Evolutionary conservation across 2,329 filamentous ascomycete genomes (phyloP).

Genomic region (Ophiobolus disseminans): DNA sequence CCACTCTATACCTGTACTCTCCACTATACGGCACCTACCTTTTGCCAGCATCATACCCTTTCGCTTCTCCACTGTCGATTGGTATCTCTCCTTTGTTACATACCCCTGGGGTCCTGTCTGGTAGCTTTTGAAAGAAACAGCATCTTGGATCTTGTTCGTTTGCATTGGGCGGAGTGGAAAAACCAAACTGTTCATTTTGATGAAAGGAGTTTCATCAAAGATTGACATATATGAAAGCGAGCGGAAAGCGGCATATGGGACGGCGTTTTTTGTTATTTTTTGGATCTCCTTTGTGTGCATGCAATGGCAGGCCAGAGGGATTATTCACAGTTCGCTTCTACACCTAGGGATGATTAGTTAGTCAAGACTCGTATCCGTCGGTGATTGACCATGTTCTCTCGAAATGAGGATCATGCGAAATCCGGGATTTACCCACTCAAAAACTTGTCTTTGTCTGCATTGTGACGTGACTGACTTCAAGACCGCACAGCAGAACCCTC

Average conservation of each 20-base stretch:
- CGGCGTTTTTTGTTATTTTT: conserved; percentile 22
- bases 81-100: conserved; percentile 47
- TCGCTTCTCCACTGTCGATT: conserved; percentile 32
- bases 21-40: conserved; percentile 28
- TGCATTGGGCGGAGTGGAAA: conserved; percentile 22
- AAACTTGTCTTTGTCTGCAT: conserved; percentile 12
- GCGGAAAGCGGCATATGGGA: conserved; percentile 27
- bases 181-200: conserved; percentile 36
- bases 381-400: conserved; percentile 27
- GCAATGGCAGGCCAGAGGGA: conserved; percentile 29
- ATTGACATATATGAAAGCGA: conserved; percentile 24
- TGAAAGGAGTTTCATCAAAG: conserved; percentile 24
- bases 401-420: conserved; percentile 19
- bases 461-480: conserved; percentile 10
- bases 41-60: conserved; percentile 25
- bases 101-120: conserved; percentile 22
- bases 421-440: conserved; percentile 51
- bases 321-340: conserved; percentile 32
- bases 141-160: conserved; percentile 13
- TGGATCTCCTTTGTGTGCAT: conserved; percentile 25
- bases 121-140: conserved; percentile 3
- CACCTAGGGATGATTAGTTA: conserved; percentile 48
- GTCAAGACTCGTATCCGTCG: conserved; percentile 52
- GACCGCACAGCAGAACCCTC: neutral
- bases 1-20: conserved; percentile 31